These are phyloP conservation scores for Scedosporium apiospermum DNA, from an alignment of 2,329 filamentous ascomycete genomes.

Conservation along the genomic window DNA sequence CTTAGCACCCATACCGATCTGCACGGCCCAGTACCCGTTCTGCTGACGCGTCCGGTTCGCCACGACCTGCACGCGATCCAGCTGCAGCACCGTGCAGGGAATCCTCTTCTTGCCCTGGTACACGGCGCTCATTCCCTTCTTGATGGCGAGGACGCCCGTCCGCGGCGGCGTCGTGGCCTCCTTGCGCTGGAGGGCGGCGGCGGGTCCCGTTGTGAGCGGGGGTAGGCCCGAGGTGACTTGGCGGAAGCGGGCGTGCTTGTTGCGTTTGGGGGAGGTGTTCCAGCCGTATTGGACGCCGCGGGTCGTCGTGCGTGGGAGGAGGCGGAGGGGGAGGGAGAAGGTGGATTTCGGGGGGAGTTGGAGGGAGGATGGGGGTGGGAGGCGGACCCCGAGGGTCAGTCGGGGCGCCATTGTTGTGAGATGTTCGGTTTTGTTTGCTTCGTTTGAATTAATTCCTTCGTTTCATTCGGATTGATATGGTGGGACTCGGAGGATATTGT, in stretches of 20 bases:
- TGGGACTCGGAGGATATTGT: background rate
- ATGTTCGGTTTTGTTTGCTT: background rate
- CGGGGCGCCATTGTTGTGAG: constrained; percentile 32
- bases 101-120: constrained; percentile 72
- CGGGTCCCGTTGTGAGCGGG: constrained; percentile 45
- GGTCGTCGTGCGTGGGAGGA: constrained; percentile 34
- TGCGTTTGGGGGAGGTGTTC: constrained; percentile 43
- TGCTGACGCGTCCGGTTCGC: constrained; percentile 70
- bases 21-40: constrained; percentile 91
- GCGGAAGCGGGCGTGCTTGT: constrained; percentile 52
- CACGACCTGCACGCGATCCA: constrained; percentile 86
- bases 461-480: background rate
- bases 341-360: constrained; percentile 15
- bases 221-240: constrained; percentile 47
- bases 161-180: constrained; percentile 54
- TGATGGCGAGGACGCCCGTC: constrained; percentile 74
- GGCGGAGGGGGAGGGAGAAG: constrained; percentile 20
- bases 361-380: constrained; percentile 25
- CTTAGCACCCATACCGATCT: constrained; percentile 72
- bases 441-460: background rate
- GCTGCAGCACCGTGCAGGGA: constrained; percentile 84
- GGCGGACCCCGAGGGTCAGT: constrained; percentile 33
- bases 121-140: constrained; percentile 92
- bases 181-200: constrained; percentile 50
- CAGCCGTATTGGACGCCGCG: constrained; percentile 52